Evolutionary conservation across 768 basidiomycete genomes (phyloP), one percentile per base, ranked within the genome.

Genomic region (Ephemerocybe angulata): DNA sequence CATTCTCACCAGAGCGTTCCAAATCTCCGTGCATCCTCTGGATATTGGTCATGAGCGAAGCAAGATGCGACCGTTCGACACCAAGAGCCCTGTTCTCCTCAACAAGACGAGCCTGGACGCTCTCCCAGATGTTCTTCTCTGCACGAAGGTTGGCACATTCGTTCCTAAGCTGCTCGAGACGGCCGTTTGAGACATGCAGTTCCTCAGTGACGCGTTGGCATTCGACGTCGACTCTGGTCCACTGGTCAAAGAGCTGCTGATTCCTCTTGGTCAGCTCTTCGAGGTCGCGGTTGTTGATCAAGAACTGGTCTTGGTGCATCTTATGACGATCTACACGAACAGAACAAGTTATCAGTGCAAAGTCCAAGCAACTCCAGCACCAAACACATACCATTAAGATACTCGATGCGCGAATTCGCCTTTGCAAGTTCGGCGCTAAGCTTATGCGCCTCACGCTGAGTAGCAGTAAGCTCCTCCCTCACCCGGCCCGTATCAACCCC

Each of bases 121-220:
- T 83, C 93, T 92, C 90, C 88, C 89, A 93, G 31, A 95, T 90
- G 64, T 84, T 87, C 76, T 93, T 95, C 79, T 98, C 96, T 0
- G 93, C 94, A 40, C 88, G 84, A 17, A 97, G 79, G 66, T 91
- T 95, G 2, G 90, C 88, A 59, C 78, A 82, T 62, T 98, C 95
- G 60, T 89, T 91, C 10, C 91, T 84, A 35, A 93, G 73, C 54
- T 89, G 86, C 58, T 95, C 92, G 15, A 87, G 71, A 22, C 79
- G 78, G 24, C 80, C 74, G 57, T 81, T 83, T 2, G 83, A 76
- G 6, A 76, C 68, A 21, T 82, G 74, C 10, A 89, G 72, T 41
- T 90, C 87, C 41, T 90, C 87, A 15, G 81, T 72, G 31, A 86
- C 80, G 52, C 88, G 80, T 58, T 80, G 79, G 57, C 81, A 86